Evolutionary conservation across 768 basidiomycete genomes (phyloP), one percentile per base, ranked within the genome.

Genomic region (Termitomyces sp.): DNA sequence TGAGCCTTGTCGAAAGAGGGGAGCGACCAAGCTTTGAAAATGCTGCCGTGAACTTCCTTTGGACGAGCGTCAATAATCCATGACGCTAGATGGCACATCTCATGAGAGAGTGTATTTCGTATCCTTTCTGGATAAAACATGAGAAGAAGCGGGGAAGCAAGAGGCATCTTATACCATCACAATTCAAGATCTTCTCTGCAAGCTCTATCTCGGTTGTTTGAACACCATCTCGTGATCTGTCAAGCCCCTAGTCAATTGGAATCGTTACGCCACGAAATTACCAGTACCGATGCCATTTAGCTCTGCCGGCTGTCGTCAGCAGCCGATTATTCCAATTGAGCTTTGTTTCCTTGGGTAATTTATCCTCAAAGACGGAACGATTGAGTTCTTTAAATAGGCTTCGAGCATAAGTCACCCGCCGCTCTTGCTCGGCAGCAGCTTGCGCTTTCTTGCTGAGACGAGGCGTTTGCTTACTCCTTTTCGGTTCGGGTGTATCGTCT

Each of bases 61-160:
- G 85, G 80, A 10, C 84, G 77, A 18, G 79, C 73, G 66, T 88
- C 83, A 55, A 95, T 90, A 24, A 90, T 74, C 92, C 92, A 95
- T 56, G 83, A 83, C 2, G 93, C 93, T 34, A 95, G 70, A 72
- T 94, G 93, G 64, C 92, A 94, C 92, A 94, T 93, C 69, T 95
- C 93, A 63, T 95, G 93, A 31, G 90, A 85, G 13, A 95, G 72
- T 1, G 92, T 94, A 64, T 88, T 86, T 36, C 87, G 77, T 49
- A 94, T 87, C 39, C 91, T 83, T 54, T 90, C 92, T 94, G 57
- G 4, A 47, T 12, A 5, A 20, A 46, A 37, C 24, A 29, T 41
- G 16, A 24, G 12, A 32, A 34, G 37, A 22, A 2, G 22, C 16
- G 20, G n/a, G 7, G 36, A 24, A 48, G 18, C 31, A 24, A 50